These are phyloP conservation scores for Taphrina deformans DNA, from an alignment of 1,139 yeast species.

Conservation along the genomic window DNA sequence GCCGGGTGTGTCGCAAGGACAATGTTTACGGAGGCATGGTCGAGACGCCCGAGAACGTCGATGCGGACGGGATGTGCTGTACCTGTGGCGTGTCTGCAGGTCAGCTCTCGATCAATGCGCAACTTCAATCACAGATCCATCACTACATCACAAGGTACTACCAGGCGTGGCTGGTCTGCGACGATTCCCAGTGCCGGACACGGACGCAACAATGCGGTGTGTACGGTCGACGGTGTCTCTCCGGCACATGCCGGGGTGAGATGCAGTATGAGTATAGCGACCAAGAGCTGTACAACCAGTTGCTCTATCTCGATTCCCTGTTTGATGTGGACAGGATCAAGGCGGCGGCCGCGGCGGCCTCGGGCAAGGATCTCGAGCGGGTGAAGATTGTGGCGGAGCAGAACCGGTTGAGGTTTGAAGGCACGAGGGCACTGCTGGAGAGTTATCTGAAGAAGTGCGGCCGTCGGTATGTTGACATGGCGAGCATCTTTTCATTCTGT, in stretches of 20 bases:
- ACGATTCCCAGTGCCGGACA: slow-evolving; percentile 77
- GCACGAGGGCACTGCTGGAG: slow-evolving; percentile 62
- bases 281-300: slow-evolving; percentile 79
- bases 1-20: slow-evolving; percentile 60
- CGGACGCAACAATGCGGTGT: slow-evolving; percentile 84
- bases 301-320: slow-evolving; percentile 64
- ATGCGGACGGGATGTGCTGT: slow-evolving; percentile 73
- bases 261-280: slow-evolving; percentile 78
- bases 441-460: slow-evolving; percentile 82
- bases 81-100: slow-evolving; percentile 58
- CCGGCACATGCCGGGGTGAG: slow-evolving; percentile 49
- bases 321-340: slow-evolving; percentile 84
- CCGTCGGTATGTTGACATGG: slow-evolving; percentile 87
- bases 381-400: slow-evolving; percentile 61
- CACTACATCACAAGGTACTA: slow-evolving; percentile 73
- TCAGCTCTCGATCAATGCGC: slow-evolving; percentile 61
- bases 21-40: slow-evolving; percentile 72
- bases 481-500: slow-evolving; percentile 57
- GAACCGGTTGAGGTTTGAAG: slow-evolving; percentile 63
- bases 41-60: slow-evolving; percentile 53
- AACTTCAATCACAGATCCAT: slow-evolving; percentile 70
- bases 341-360: slow-evolving; percentile 34
- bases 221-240: slow-evolving; percentile 79
- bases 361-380: slow-evolving; percentile 8
- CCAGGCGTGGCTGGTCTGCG: slow-evolving; percentile 81